phyloP scores from a whole-genome alignment of 805 yeast species.

The Kluyveromyces wickerhamii region DNA sequence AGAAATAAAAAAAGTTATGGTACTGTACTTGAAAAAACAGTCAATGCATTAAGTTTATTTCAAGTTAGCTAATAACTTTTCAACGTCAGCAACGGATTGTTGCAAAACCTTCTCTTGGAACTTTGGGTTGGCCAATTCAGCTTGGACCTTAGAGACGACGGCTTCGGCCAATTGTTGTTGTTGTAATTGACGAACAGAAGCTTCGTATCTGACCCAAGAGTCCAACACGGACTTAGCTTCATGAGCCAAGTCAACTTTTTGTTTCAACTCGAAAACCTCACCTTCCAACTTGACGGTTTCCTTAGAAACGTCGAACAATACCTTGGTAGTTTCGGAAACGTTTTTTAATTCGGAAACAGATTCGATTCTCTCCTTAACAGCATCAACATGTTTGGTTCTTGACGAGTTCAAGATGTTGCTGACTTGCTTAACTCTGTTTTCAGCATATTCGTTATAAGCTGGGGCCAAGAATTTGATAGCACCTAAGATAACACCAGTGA shows the following conservation, averaged over 20 bases:
- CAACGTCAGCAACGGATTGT: constrained; percentile 89
- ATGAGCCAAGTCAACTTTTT: constrained; percentile 72
- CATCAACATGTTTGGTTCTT: constrained; percentile 81
- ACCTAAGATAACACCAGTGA: constrained; percentile 66
- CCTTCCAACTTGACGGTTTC: constrained; percentile 97
- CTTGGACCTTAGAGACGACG: constrained; percentile 82
- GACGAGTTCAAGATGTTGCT: constrained; percentile 77
- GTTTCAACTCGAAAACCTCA: constrained; percentile 86
- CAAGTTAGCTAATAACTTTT: constrained; percentile 59
- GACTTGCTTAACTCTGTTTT: constrained; percentile 74
- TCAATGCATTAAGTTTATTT: constrained; percentile 12
- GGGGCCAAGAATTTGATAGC: constrained; percentile 88
- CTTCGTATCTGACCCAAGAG: constrained; percentile 98
- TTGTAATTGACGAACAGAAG: constrained; percentile 90
- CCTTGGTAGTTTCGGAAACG: constrained; percentile 85
- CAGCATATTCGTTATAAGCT: constrained; percentile 90
- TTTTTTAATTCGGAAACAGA: constrained; percentile 84
- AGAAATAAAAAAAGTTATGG: neutral
- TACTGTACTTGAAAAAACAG: neutral
- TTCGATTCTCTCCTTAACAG: constrained; percentile 87
- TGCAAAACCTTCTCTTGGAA: constrained; percentile 88
- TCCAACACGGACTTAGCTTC: constrained; percentile 95
- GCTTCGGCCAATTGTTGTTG: constrained; percentile 84
- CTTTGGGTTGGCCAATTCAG: constrained; percentile 76
- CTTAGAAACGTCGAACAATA: constrained; percentile 87